phyloP scores from a whole-genome alignment of 2,329 filamentous ascomycete genomes.

The Microdochium trichocladiopsis region DNA sequence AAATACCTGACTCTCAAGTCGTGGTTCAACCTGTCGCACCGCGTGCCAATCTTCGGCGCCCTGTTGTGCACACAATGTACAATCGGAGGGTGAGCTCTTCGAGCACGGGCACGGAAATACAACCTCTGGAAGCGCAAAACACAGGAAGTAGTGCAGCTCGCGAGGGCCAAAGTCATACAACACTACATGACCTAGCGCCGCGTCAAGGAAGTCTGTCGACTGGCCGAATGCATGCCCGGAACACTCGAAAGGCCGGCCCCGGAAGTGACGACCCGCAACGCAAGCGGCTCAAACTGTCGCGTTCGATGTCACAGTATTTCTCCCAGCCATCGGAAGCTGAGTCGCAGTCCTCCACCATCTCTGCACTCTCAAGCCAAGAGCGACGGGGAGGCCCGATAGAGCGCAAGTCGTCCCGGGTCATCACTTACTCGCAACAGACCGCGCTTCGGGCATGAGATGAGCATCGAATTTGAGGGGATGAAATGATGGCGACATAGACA shows the following conservation, averaged over 20 bases:
- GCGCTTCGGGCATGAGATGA: not conserved
- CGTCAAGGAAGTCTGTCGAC: not conserved
- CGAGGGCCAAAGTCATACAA: not conserved
- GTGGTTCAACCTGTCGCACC: constrained; percentile 5
- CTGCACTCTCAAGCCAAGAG: not conserved
- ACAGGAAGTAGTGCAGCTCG: not conserved
- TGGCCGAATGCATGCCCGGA: not conserved
- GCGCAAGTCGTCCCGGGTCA: not conserved
- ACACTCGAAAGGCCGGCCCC: not conserved
- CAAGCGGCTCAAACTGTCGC: not conserved
- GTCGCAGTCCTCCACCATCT: not conserved
- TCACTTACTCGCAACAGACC: not conserved
- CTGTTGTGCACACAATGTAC: constrained; percentile 15
- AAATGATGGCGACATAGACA: too few relatives aligned
- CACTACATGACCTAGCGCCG: not conserved
- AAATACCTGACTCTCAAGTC: constrained; percentile 2
- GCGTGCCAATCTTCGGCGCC: constrained; percentile 6
- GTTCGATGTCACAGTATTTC: not conserved
- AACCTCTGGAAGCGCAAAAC: constrained; percentile 4
- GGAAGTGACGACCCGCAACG: not conserved
- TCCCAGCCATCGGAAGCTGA: not conserved
- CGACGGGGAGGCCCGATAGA: not conserved
- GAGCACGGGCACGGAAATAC: not conserved
- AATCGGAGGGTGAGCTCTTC: constrained; percentile 15
- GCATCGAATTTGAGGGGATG: too few relatives aligned